Evolutionary conservation across 2,329 filamentous ascomycete species (phyloP).

Genomic region (Claviceps quebecensis): DNA sequence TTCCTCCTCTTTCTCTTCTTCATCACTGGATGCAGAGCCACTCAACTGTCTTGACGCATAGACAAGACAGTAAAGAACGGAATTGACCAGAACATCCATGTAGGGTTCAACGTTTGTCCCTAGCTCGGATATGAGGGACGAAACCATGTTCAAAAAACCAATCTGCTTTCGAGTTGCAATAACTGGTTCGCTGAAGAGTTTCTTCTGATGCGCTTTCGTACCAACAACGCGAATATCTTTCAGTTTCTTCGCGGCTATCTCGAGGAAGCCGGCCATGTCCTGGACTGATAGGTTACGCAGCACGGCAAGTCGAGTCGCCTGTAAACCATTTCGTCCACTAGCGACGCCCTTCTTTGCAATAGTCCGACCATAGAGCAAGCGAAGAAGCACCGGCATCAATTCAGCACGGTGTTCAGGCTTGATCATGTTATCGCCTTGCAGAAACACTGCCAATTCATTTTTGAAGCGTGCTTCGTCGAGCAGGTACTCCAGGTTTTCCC

Average conservation of each 20-base stretch:
- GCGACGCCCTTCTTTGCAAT: conserved; percentile 67
- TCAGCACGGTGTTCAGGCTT: conserved; percentile 56
- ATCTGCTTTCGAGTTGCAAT: conserved; percentile 66
- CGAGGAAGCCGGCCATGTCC: conserved; percentile 68
- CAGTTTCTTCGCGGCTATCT: conserved; percentile 65
- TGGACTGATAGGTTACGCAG: conserved; percentile 61
- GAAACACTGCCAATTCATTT: conserved; percentile 81
- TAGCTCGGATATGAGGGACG: conserved; percentile 73
- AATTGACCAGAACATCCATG: conserved; percentile 54
- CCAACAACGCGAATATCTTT: conserved; percentile 45
- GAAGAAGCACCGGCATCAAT: conserved; percentile 74
- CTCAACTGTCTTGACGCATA: conserved; percentile 49
- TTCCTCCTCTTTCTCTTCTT: conserved; percentile 23
- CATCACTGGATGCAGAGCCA: conserved; percentile 19
- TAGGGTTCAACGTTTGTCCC: conserved; percentile 59
- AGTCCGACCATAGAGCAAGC: conserved; percentile 77
- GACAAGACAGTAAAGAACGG: conserved; percentile 70
- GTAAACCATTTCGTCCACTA: conserved; percentile 67
- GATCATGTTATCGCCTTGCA: conserved; percentile 63
- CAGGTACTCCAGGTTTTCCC: conserved; percentile 73
- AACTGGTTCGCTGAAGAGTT: conserved; percentile 42
- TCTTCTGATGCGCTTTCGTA: conserved; percentile 30
- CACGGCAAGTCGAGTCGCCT: conserved; percentile 67
- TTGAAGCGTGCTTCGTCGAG: conserved; percentile 85
- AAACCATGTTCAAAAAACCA: conserved; percentile 83